Base-by-base conservation (phyloP, 2,329 filamentous ascomycete genomes). In the Alternaria longipes region DNA sequence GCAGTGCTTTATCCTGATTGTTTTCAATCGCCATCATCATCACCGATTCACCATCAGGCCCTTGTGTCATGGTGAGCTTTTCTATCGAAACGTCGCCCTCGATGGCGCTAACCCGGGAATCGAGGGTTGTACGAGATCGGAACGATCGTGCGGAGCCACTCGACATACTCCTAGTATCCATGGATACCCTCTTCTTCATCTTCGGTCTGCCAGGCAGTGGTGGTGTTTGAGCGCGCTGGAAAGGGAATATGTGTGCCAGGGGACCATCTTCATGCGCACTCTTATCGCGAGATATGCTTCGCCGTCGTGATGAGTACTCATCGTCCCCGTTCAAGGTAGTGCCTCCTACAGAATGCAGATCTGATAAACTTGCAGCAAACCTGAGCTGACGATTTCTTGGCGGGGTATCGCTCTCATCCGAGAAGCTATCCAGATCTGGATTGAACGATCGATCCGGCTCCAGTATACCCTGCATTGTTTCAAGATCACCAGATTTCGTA, bases 61-160 rank as follows among this genome's bases (percentile, higher is more conserved):
- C 86, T 74, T 90, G 88, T 1, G 91, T 94, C 74, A 91, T 90
- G 1, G 90, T 87, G 2, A 94, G 81, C 32, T 88, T 88, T 74
- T 94, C 91, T 55, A 94, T 90, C 0, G 94, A 97, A 1, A 91
- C 91, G 74, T 97, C 94, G 3, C 92, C 93, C 78, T 96, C 93
- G 9, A 94, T 84, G 1, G 87, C 89, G 2, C 93, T 95, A 24
- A 89, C 89, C 1, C 66, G 71, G 16, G 77, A 79, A 52, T 76
- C 75, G 20, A 95, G 84, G 18, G 93, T 97, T 1, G 92, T 89
- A 59, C 90, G 86, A 2, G 94, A 98, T 59, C 90, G 87, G 60
- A 92, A 92, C 0, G 94, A 98, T 52, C 91, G 87, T 36, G 90
- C 91, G 0, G 94, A 98, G 41, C 90, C 91, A 67, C 90, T 93